phyloP scores from a whole-genome alignment of 305 asterid genomes.

The Coffea humblotiana region DNA sequence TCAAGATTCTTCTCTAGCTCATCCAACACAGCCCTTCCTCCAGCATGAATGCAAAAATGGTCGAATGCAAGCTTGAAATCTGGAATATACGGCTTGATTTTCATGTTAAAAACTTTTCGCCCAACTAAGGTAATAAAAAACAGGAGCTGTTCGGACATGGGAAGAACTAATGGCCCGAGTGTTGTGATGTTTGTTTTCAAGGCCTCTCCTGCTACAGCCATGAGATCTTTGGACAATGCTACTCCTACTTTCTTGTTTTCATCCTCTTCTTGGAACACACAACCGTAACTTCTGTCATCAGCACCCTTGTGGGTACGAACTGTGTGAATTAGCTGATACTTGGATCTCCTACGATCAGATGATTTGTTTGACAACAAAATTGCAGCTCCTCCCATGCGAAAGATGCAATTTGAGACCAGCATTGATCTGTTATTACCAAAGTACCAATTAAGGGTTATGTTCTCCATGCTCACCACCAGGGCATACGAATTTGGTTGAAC shows the following conservation, averaged over 20 bases:
- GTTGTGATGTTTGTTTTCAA: conserved; percentile 72
- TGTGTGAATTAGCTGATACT: conserved; percentile 65
- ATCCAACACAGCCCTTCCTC: conserved; percentile 72
- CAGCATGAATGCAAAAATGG: conserved; percentile 79
- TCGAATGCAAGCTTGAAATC: conserved; percentile 78
- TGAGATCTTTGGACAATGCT: conserved; percentile 67
- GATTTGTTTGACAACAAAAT: conserved; percentile 66
- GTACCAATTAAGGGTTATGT: conserved; percentile 72
- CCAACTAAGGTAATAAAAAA: conserved; percentile 59
- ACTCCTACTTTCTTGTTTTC: conserved; percentile 47
- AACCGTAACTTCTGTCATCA: conserved; percentile 52
- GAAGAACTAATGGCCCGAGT: conserved; percentile 77
- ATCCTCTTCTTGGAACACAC: conserved; percentile 73
- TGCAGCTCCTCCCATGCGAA: conserved; percentile 87
- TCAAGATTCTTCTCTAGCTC: conserved; percentile 70
- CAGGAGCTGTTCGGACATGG: conserved; percentile 67
- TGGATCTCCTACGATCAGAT: conserved; percentile 50
- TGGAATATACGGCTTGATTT: conserved; percentile 63
- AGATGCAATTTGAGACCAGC: conserved; percentile 77
- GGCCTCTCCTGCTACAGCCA: conserved; percentile 82
- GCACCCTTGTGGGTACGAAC: conserved; percentile 77
- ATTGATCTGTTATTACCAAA: conserved; percentile 75
- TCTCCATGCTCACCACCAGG: conserved; percentile 75
- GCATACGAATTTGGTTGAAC: conserved; percentile 77
- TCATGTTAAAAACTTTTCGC: conserved; percentile 57